Base-by-base conservation (phyloP, 1,284 basidiomycete genomes). In the Cutaneotrichosporon spelunceum region DNA sequence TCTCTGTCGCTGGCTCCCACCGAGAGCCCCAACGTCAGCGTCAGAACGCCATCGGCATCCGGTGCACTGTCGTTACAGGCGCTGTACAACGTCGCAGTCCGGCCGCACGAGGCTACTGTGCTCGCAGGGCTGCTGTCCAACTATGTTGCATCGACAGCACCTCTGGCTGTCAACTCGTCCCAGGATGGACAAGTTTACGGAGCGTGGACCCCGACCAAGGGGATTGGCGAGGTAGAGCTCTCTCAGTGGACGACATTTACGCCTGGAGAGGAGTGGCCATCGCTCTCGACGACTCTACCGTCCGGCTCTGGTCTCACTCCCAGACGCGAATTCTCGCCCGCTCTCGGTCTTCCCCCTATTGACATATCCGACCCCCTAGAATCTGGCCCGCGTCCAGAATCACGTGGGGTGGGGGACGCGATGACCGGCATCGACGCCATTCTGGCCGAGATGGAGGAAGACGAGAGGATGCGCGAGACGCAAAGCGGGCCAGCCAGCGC, bases 181-280 rank as follows among this genome's bases (percentile, higher is more conserved):
- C 54, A 64, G 56, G 54, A 62, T 27, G 53, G 56, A 33, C 64
- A 64, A 23, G 62, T 64, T 10, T 75, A 71, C 53, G 73, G 75
- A 3, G 60, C 72, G 2, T 65, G 69, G 52, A 77, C 75, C 3
- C 73, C 75, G 7, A 72, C 70, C n/a, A 70, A 68, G 34, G 33
- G 48, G 9, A n/a, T 53, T 0, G 53, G 36, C 6, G 73, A 77
- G 53, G 52, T 64, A 1, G 75, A 77, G 33, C 54, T 73, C 23
- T 66, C 69, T 0, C 71, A 74, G 33, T 77, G 74, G 74, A 76
- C 71, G 29, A 75, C 72, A 2, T 55, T 76, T 7, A 74, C 74
- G 0, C 74, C 75, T 16, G 72, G 74, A 8, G 61, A 56, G 30
- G 73, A 71, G 14, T 75, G 73, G 73, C 60, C 62, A 13, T 65